Evolutionary conservation across 1,284 basidiomycete genomes (phyloP), one percentile per base, ranked within the genome.

Genomic region (Apiotrichum akiyoshidainum): DNA sequence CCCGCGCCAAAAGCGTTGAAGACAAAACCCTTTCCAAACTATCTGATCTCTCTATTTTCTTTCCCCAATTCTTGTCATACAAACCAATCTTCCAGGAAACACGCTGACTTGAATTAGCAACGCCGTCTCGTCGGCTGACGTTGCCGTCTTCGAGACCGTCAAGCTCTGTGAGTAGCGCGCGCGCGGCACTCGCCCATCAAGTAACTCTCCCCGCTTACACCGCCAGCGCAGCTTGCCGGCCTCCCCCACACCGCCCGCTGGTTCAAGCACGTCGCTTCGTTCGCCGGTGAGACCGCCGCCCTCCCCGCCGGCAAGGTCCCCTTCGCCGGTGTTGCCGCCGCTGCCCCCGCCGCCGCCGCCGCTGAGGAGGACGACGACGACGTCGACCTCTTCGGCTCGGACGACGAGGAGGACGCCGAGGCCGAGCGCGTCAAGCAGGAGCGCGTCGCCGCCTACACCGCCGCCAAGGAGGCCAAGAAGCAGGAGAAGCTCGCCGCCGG

Each of bases 71-170:
- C 40, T n/a, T 17, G 4, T 12, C 35, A 11, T 31, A 16, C 4
- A 5, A 19, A 35, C 37, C 6, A 17, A 8, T 11, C 13, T 33
- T 48, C n/a, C 26, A 9, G 34, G 26, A 48, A 34, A 31, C n/a
- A 13, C 61, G 63, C 68, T 72, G 64, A 66, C 63, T 41, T 37
- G 48, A 40, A 37, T 47, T 73, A 99, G 95, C 65, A 92, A 92
- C 83, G 86, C 88, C 57, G 89, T 95, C 59, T 94, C 94, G 55
- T 94, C 98, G 81, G 93, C 95, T 65, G 95, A 99, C 81, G 93
- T 97, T 57, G 85, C 86, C 73, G 91, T 96, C 78, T 96, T 88
- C 87, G 90, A 91, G 79, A 82, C 87, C 44, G 58, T 78, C 62
- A 81, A 84, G 65, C 84, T 87, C 50, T 75, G 85, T 55, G 79